Conservation (phyloP, 164 flowering plant genomes). For the Tinospora cordifolia region DNA sequence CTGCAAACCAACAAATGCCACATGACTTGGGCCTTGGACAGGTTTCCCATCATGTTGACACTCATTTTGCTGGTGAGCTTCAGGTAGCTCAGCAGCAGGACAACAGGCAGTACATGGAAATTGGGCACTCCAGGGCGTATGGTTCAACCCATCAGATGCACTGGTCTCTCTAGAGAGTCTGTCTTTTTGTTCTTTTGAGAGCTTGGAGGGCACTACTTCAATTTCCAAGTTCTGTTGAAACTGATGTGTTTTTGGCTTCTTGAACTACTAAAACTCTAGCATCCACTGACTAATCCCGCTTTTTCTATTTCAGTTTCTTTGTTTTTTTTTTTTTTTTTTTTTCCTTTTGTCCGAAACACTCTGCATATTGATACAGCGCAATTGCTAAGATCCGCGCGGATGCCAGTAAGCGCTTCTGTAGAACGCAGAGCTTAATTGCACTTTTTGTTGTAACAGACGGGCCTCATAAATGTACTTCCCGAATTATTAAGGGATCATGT, state of each 20-base stretch:
- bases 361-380: too few species aligned
- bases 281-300: neutral
- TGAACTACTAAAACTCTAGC: neutral
- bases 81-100: slow-evolving; percentile 41
- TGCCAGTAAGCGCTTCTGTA: too few species aligned
- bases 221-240: neutral
- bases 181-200: neutral
- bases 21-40: slow-evolving; percentile 39
- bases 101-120: slow-evolving; percentile 45
- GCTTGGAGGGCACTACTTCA: neutral
- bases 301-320: too few species aligned
- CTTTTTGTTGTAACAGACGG: too few species aligned
- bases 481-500: too few species aligned
- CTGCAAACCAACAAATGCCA: slow-evolving; percentile 31
- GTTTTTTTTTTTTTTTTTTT: too few species aligned
- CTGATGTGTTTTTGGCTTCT: neutral
- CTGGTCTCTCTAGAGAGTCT: slow-evolving; percentile 43
- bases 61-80: slow-evolving; percentile 32
- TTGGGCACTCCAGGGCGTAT: slow-evolving; percentile 36
- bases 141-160: slow-evolving; percentile 37
- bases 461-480: too few species aligned
- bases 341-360: too few species aligned
- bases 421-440: too few species aligned
- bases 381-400: too few species aligned
- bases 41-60: slow-evolving; percentile 25